Base-by-base conservation (phyloP, 208 protist genomes). In the Leishmania braziliensis region DNA sequence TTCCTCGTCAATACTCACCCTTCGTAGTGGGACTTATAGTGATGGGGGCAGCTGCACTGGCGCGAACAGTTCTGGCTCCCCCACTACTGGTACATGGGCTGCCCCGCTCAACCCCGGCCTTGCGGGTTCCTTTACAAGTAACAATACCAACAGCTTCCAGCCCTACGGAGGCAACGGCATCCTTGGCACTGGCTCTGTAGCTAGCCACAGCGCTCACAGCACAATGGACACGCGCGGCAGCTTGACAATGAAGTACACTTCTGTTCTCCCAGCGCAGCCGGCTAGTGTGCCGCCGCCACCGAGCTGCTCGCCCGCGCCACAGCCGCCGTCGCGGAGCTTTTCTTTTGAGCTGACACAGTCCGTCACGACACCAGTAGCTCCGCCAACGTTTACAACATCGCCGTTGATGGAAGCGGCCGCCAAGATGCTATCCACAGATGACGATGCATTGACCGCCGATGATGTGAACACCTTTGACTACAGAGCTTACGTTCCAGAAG, bases 401-500 rank as follows among this genome's bases (percentile, higher is more conserved):
- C 72, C 72, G 12, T 43, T 76, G 50, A 76, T 76, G 72, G 72
- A n/a, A 10, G 72, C 72, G 33, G 72, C 33, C 29, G 72, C 72
- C 10, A 58, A 46, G 26, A 76, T 76, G 53, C 16, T 76, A 26
- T 12, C 33, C 10, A 23, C 79, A 14, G 73, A 69, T 23, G 60
- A 68, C 53, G 71, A 3, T 51, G 54, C 26, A 33, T 12, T 43
- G 46, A 26, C 51, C 18, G 9, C 60, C 50, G 60, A 18, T 33
- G 48, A 78, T 6, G 10, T 77, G 54, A 54, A n/a, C 10, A 20
- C 60, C 29, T 80, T 80, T 33, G 76, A 83, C 63, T 76, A 77
- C 60, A 54, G 48, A 20, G 65, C 50, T 33, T 63, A 63, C 60
- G 56, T 29, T 23, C 51, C 75, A 29, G 54, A 12, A 18, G 69